Evolutionary conservation across 1,284 basidiomycete species (phyloP).

Genomic region (Schizophyllum commune): DNA sequence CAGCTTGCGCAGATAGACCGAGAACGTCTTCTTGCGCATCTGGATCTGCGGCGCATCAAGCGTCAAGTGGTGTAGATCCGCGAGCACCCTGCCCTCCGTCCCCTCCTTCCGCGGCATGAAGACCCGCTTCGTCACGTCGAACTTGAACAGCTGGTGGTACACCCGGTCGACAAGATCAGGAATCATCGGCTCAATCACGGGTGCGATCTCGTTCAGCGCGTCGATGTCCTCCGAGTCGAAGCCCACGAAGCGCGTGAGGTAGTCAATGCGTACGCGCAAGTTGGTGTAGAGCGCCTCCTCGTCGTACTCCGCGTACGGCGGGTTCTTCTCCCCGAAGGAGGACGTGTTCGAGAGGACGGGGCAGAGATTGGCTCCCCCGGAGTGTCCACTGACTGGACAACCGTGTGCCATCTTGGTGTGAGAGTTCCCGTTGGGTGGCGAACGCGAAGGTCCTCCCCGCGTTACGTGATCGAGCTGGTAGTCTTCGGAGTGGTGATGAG

Average conservation of each 20-base stretch:
- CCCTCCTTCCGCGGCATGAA: constrained; percentile 1
- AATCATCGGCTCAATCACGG: not conserved
- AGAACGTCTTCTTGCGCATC: constrained; percentile 3
- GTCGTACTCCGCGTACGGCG: not conserved
- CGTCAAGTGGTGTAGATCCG: constrained; percentile 2
- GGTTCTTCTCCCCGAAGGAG: not conserved
- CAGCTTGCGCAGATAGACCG: constrained; percentile 1
- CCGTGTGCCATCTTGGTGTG: not conserved
- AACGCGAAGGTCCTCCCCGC: not conserved
- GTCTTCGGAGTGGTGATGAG: not conserved
- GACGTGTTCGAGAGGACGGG: not conserved
- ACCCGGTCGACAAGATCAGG: constrained; percentile 1
- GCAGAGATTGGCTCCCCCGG: not conserved
- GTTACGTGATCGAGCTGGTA: not conserved
- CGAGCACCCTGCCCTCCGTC: not conserved
- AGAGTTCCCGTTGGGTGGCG: not conserved
- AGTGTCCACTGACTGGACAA: not conserved
- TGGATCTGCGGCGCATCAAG: constrained; percentile 1
- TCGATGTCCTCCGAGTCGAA: not conserved
- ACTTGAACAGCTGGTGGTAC: constrained; percentile 3
- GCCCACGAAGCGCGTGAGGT: constrained; percentile 1
- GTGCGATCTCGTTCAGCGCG: not conserved
- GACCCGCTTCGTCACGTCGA: constrained; percentile 1
- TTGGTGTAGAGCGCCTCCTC: constrained; percentile 1
- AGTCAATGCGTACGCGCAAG: not conserved